Base-by-base conservation (phyloP, 2,329 filamentous ascomycete genomes). In the Curvularia verruculosa region DNA sequence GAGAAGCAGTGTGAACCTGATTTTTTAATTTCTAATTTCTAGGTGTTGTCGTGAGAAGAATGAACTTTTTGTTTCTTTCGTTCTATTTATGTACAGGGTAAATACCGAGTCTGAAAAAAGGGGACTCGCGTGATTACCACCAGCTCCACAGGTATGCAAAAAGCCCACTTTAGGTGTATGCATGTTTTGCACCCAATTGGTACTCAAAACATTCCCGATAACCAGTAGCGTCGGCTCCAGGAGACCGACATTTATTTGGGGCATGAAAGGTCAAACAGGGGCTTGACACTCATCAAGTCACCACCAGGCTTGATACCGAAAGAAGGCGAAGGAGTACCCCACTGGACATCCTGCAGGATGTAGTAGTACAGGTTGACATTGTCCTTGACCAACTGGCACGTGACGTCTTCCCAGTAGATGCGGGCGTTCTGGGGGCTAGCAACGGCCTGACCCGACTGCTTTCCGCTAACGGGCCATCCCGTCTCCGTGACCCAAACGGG, bases 401-500 rank as follows among this genome's bases (percentile, higher is more conserved):
- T 90, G 50, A 94, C 89, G 44, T 89, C 80, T 66, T 90, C 82
- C 89, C 91, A 96, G 84, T 86, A 96, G n/a, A 77, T 84, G 80
- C 90, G 83, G 41, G 92, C 91, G 72, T 94, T 93, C 51, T 83
- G 79, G 29, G 79, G 61, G 34, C 81, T 87, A 5, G 92, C 82
- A 9, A 89, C 82, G 39, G 86, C 90, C 55, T 71, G 63, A 62
- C 87, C 87, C 60, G 83, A 78, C 1, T 79, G 82, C 63, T 84
- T 79, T 54, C 92, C 92, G 68, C 82, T 86, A 51, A 92, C 86
- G 47, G 92, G 92, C 86, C 90, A 95, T 63, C 92, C 92, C 15
- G 91, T 95, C 83, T 96, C 92, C 26, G 92, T 95, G 61, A 96
- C 84, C 90, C 90, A 95, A 66, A 96, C 84, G 18, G 85, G 81